Percentiles rank a stretch among this genome's conserved stretches.
Evolutionary conservation across 2,329 filamentous ascomycete genomes (phyloP).

Genomic region (Endoconidiophora laricicola): DNA sequence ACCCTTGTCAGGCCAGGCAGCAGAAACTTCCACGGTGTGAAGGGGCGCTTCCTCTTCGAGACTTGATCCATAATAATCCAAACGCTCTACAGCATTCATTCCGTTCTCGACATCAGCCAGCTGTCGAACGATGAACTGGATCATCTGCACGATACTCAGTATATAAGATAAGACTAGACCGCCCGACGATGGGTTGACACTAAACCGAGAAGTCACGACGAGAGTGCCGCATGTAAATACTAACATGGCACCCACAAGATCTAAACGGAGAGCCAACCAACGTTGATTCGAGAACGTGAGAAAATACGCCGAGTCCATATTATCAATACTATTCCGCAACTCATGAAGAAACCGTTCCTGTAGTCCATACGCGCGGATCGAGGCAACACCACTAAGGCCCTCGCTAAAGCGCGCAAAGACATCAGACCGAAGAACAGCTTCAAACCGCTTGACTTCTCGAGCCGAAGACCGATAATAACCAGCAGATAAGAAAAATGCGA

Average conservation of each 20-base stretch:
- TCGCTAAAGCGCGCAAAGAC: slow-evolving; percentile 89
- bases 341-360: slow-evolving; percentile 55
- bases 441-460: slow-evolving; percentile 85
- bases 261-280: slow-evolving; percentile 76
- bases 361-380: slow-evolving; percentile 78
- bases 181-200: slow-evolving; percentile 65
- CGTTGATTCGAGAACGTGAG: slow-evolving; percentile 90
- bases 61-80: slow-evolving; percentile 75
- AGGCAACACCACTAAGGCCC: slow-evolving; percentile 66
- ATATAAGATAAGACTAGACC: slow-evolving; percentile 89
- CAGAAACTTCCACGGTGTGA: slow-evolving; percentile 54
- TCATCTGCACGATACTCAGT: slow-evolving; percentile 81
- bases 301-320: slow-evolving; percentile 90
- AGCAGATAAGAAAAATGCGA: slow-evolving; percentile 67
- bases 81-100: slow-evolving; percentile 89
- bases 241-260: slow-evolving; percentile 65
- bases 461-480: slow-evolving; percentile 83
- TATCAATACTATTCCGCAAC: slow-evolving; percentile 59
- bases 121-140: slow-evolving; percentile 88
- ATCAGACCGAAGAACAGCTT: slow-evolving; percentile 69
- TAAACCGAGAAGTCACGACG: slow-evolving; percentile 80
- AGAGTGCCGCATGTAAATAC: slow-evolving; percentile 81
- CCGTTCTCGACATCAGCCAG: slow-evolving; percentile 92
- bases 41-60: slow-evolving; percentile 82
- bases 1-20: slow-evolving; percentile 72